Percentiles rank a stretch among this genome's conserved stretches.
Evolutionary conservation across 176 grass and related monocot genomes (phyloP).

Genomic region (Otatea glauca): DNA sequence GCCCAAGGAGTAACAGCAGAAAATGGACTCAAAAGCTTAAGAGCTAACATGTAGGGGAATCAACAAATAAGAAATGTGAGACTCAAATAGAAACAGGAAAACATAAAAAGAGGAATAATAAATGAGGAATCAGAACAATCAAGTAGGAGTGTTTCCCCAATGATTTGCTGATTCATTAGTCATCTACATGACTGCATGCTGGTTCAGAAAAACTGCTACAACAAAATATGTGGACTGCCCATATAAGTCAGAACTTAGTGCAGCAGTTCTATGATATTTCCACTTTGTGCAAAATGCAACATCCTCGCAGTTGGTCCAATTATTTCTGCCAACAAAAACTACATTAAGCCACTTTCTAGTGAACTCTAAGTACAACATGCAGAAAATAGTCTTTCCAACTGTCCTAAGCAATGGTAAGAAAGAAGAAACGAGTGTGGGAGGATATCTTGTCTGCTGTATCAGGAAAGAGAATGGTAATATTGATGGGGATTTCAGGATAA

Average conservation of each 20-base stretch:
- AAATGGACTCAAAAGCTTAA: not conserved
- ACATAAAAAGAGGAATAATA: slow-evolving; percentile 1
- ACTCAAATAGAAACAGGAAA: not conserved
- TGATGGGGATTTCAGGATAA: not conserved
- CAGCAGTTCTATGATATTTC: not conserved
- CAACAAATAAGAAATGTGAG: not conserved
- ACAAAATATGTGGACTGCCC: not conserved
- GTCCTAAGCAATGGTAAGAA: not conserved
- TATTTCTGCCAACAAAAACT: not conserved
- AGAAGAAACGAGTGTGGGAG: not conserved
- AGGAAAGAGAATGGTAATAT: too few relatives aligned
- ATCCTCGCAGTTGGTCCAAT: not conserved
- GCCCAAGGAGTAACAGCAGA: not conserved
- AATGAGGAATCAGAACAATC: slow-evolving; percentile 29
- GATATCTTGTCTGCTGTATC: slow-evolving; percentile 9
- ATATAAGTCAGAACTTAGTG: not conserved
- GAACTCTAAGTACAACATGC: slow-evolving; percentile 1
- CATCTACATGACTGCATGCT: slow-evolving; percentile 11
- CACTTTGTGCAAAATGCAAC: not conserved
- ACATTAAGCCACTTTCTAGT: not conserved
- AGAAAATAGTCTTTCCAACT: not conserved
- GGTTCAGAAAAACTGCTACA: slow-evolving; percentile 9
- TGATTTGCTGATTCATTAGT: not conserved
- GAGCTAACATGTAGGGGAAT: slow-evolving; percentile 12
- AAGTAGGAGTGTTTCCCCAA: not conserved